phyloP scores from a whole-genome alignment of 1,139 yeast species.

The Scheffersomyces cryptocercus region DNA sequence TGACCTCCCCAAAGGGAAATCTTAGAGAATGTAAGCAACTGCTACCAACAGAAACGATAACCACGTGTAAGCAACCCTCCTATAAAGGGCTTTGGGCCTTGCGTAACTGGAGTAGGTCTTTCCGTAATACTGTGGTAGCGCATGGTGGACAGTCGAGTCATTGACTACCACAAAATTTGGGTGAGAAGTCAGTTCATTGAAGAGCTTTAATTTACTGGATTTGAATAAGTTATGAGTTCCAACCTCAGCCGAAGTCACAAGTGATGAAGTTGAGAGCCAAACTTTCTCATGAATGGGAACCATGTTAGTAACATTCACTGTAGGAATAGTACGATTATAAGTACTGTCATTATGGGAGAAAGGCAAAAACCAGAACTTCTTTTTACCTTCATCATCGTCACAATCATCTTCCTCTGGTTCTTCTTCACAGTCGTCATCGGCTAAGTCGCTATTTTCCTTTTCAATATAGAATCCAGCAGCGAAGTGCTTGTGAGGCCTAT shows the following conservation, averaged over 20 bases:
- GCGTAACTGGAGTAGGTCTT: too few species aligned
- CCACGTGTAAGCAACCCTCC: too few species aligned
- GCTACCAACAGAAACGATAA: too few species aligned
- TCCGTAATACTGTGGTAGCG: too few species aligned
- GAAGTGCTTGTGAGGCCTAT: not conserved
- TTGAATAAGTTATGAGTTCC: constrained; percentile 11
- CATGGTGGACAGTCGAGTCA: too few species aligned
- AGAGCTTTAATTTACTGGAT: not conserved
- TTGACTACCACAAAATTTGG: too few species aligned
- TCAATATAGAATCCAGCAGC: not conserved
- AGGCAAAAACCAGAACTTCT: constrained; percentile 13
- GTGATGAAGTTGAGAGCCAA: constrained; percentile 5
- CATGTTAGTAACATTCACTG: not conserved
- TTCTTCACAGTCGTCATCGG: constrained; percentile 5
- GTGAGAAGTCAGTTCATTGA: too few species aligned
- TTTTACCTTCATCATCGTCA: constrained; percentile 6
- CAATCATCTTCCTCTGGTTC: constrained; percentile 9
- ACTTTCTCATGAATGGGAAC: not conserved
- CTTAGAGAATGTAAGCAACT: too few species aligned
- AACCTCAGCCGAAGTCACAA: constrained; percentile 7
- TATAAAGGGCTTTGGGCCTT: too few species aligned
- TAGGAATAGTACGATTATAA: not conserved
- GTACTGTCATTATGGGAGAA: constrained; percentile 4
- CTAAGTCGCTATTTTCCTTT: not conserved
- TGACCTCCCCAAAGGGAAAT: too few species aligned